phyloP scores from a whole-genome alignment of 2,329 filamentous ascomycete species.

The Helotiales sp. region DNA sequence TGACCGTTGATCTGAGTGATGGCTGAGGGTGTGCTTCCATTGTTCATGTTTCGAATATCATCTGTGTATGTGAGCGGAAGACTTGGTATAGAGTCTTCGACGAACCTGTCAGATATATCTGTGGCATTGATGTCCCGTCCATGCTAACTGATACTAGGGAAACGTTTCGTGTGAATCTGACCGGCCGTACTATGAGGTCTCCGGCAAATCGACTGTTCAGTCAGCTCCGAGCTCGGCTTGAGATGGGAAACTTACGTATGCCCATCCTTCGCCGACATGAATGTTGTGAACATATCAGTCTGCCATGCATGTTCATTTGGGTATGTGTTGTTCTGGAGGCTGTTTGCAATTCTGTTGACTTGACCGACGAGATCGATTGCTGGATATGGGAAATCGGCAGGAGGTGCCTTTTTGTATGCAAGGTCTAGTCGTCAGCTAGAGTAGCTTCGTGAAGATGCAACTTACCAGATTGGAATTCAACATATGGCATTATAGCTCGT shows the following conservation, averaged over 20 bases:
- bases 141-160: not conserved
- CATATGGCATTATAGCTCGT: not conserved
- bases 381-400: not conserved
- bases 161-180: not conserved
- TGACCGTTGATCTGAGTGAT: not conserved
- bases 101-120: not conserved
- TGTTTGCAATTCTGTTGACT: not conserved
- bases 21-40: not conserved
- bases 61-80: not conserved
- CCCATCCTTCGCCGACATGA: not conserved
- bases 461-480: not conserved
- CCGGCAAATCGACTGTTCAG: not conserved
- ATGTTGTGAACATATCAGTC: not conserved
- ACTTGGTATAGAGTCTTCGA: not conserved
- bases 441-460: not conserved
- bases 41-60: not conserved
- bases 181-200: not conserved
- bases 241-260: not conserved
- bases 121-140: not conserved
- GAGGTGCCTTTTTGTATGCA: not conserved
- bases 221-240: not conserved
- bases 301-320: not conserved
- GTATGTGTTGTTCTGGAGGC: not conserved
- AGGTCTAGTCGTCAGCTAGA: not conserved
- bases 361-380: not conserved